Evolutionary conservation across 495 filamentous ascomycete genomes (phyloP).

Genomic region (Bacidia rubella): DNA sequence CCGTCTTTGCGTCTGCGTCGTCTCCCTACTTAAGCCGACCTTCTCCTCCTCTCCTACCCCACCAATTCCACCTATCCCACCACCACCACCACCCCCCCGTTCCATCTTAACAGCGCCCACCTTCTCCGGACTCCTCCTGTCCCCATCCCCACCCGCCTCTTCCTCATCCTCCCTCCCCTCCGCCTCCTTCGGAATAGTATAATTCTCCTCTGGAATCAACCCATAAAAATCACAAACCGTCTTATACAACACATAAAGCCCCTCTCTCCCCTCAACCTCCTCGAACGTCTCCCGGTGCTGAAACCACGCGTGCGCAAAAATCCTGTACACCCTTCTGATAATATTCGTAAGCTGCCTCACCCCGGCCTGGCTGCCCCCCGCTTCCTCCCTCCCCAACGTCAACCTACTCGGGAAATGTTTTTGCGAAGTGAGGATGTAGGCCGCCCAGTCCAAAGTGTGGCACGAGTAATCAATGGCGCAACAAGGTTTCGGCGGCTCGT

Average conservation of each 20-base stretch:
- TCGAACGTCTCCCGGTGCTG: conserved; percentile 92
- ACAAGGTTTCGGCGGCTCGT: conserved; percentile 86
- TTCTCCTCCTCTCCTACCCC: conserved; percentile 23
- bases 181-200: conserved; percentile 86
- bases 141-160: conserved; percentile 49
- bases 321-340: conserved; percentile 83
- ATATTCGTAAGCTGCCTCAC: conserved; percentile 85
- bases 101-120: conserved; percentile 2
- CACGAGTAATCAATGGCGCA: conserved; percentile 98
- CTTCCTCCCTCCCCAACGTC: conserved; percentile 48
- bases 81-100: conserved; percentile 65
- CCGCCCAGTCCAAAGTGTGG: conserved; percentile 94
- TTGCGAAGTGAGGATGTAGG: conserved; percentile 72
- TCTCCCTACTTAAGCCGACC: conserved; percentile 37
- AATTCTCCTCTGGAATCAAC: conserved; percentile 82
- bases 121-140: conserved; percentile 5
- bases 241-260: conserved; percentile 92
- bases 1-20: conserved; percentile 59
- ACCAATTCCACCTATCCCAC: conserved; percentile 16
- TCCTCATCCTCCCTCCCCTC: conserved; percentile 41
- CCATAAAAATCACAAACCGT: conserved; percentile 84
- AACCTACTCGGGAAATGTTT: conserved; percentile 88
- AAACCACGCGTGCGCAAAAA: conserved; percentile 98
- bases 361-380: conserved; percentile 39
- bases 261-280: conserved; percentile 78